These are phyloP conservation scores for Entomortierella parvispora DNA, from an alignment of 192 early-diverging fungal genomes.

Conservation along the genomic window DNA sequence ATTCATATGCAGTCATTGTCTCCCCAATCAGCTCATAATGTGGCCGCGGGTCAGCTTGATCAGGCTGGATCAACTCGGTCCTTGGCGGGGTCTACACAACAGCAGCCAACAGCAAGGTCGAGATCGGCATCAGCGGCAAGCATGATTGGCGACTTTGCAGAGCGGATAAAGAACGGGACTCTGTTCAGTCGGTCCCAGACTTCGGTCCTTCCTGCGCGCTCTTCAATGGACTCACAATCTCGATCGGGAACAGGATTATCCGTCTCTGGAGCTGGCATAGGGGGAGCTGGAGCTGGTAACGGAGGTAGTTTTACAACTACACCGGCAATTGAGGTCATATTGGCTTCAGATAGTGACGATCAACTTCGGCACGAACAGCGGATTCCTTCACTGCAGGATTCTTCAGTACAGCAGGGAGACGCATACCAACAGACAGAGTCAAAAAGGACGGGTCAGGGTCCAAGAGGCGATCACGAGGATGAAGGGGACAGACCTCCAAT, in stretches of 20 bases:
- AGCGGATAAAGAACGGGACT: conserved; percentile 15
- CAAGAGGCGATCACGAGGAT: too few species aligned
- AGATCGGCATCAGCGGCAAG: conserved; percentile 9
- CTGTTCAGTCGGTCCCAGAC: conserved; percentile 14
- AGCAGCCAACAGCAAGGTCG: not conserved
- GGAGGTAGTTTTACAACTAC: not conserved
- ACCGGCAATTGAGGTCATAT: not conserved
- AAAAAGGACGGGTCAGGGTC: too few species aligned
- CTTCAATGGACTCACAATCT: conserved; percentile 1
- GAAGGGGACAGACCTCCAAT: too few species aligned
- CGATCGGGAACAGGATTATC: not conserved
- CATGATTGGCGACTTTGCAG: conserved; percentile 20
- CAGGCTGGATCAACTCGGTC: not conserved
- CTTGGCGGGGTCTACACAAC: not conserved
- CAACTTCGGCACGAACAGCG: too few species aligned
- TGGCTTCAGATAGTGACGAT: too few species aligned
- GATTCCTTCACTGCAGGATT: too few species aligned
- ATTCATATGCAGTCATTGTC: not conserved
- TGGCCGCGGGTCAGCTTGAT: too few species aligned
- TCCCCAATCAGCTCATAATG: too few species aligned
- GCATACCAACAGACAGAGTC: too few species aligned
- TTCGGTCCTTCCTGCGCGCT: not conserved
- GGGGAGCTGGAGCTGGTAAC: not conserved
- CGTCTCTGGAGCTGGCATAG: not conserved
- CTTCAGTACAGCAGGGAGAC: too few species aligned